A percentile compares a stretch with the other conserved stretches of the same genome.
These are phyloP conservation scores for Durio zibethinus DNA, from an alignment of 345 rosid genomes.

Conservation along the genomic window DNA sequence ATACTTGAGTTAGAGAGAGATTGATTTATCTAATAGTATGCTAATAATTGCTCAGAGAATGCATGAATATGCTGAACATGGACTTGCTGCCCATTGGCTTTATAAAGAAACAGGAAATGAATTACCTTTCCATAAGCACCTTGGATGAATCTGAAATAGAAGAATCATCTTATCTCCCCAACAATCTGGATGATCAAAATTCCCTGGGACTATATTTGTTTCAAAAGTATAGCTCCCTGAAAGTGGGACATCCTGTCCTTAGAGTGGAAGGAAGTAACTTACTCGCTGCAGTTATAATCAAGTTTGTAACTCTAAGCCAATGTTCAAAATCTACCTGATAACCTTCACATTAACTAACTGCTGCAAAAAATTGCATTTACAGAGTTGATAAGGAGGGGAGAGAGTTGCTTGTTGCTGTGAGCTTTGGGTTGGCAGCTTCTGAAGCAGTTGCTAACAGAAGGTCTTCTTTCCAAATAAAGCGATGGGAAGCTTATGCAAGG, in stretches of 20 bases:
- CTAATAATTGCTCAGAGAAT: conserved; percentile 43
- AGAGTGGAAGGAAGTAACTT: conserved; percentile 70
- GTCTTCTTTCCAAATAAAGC: conserved; percentile 54
- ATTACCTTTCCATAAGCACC: conserved; percentile 32
- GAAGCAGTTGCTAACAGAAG: conserved; percentile 71
- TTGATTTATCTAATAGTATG: conserved; percentile 11
- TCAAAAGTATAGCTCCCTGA: conserved; percentile 51
- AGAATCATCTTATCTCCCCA: conserved; percentile 35
- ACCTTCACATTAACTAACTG: background rate
- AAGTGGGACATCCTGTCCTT: conserved; percentile 69
- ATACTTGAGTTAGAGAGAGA: background rate
- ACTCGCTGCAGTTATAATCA: conserved; percentile 64
- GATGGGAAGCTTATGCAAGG: conserved; percentile 75
- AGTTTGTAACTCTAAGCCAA: conserved; percentile 24
- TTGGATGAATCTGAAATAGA: conserved; percentile 45
- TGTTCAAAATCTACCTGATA: background rate
- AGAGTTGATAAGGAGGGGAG: conserved; percentile 62
- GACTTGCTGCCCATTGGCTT: conserved; percentile 88
- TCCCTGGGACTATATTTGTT: conserved; percentile 33
- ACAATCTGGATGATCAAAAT: conserved; percentile 34
- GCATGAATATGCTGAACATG: conserved; percentile 80
- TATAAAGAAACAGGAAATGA: conserved; percentile 61
- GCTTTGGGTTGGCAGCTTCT: conserved; percentile 66
- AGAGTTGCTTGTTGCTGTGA: conserved; percentile 74
- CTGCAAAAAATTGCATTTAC: conserved; percentile 16